phyloP scores from a whole-genome alignment of 495 filamentous ascomycete genomes.

The Rhypophila decipiens region DNA sequence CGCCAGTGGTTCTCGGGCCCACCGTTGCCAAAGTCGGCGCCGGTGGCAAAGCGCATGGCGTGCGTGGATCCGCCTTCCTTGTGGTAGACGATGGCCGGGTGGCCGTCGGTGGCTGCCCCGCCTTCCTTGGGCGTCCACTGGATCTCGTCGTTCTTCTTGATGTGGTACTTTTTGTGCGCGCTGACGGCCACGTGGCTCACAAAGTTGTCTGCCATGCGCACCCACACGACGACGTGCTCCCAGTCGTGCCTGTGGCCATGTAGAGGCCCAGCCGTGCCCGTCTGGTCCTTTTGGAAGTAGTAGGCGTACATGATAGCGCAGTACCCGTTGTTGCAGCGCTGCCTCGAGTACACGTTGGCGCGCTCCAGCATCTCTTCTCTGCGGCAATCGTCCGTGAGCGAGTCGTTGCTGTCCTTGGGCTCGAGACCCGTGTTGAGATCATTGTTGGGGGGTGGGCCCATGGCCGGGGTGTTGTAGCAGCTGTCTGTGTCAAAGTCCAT shows the following conservation, averaged over 20 bases:
- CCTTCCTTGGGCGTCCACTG: constrained; percentile 1
- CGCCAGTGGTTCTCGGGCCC: background rate
- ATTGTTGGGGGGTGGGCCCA: too few relatives aligned
- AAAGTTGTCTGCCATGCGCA: constrained; percentile 6
- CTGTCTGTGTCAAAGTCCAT: too few relatives aligned
- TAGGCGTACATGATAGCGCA: too few relatives aligned
- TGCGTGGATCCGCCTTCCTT: constrained; percentile 23
- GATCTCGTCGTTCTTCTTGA: constrained; percentile 8
- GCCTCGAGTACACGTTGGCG: too few relatives aligned
- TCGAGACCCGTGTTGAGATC: too few relatives aligned
- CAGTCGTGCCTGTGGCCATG: constrained; percentile 27
- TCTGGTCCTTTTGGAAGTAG: too few relatives aligned
- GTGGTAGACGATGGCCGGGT: constrained; percentile 24
- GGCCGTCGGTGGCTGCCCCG: background rate
- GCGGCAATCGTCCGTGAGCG: too few relatives aligned
- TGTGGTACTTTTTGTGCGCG: constrained; percentile 14
- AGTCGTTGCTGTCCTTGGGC: too few relatives aligned
- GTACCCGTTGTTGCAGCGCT: too few relatives aligned
- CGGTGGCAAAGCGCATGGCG: constrained; percentile 17
- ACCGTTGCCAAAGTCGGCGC: background rate
- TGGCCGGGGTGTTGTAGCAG: too few relatives aligned
- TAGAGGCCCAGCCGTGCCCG: too few relatives aligned
- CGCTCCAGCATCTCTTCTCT: too few relatives aligned
- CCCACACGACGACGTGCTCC: constrained; percentile 25
- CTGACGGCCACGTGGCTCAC: constrained; percentile 13